A percentile compares a stretch with the other conserved stretches of the same genome.
Conservation (phyloP, 129 eudicot genomes). For the Helianthus annuus region HanXRQr2.0-SUNRISE NC_035435.2:117993256-117993755, state of each 20-base stretch:
- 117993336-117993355: too few relatives aligned
- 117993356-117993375: too few relatives aligned
- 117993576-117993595: conserved; percentile 83
- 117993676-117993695: background rate
- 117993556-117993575: conserved; percentile 53
- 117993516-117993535: conserved; percentile 12
- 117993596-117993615: conserved; percentile 90
- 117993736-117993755: conserved; percentile 82
- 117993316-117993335: too few relatives aligned
- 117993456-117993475: conserved; percentile 3
- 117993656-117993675: too few relatives aligned
- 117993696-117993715: background rate
- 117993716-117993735: conserved; percentile 9
- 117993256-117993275: too few relatives aligned
- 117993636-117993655: conserved; percentile 51
- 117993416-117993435: too few relatives aligned
- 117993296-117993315: too few relatives aligned
- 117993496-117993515: background rate
- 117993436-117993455: background rate
- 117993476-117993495: conserved; percentile 2
- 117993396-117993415: too few relatives aligned
- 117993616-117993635: conserved; percentile 81
- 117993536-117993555: conserved; percentile 16
- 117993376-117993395: too few relatives aligned
- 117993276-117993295: too few relatives aligned